Base-by-base conservation (phyloP, 225 moss, liverwort and hornwort genomes). In the Polytrichum commune region DNA sequence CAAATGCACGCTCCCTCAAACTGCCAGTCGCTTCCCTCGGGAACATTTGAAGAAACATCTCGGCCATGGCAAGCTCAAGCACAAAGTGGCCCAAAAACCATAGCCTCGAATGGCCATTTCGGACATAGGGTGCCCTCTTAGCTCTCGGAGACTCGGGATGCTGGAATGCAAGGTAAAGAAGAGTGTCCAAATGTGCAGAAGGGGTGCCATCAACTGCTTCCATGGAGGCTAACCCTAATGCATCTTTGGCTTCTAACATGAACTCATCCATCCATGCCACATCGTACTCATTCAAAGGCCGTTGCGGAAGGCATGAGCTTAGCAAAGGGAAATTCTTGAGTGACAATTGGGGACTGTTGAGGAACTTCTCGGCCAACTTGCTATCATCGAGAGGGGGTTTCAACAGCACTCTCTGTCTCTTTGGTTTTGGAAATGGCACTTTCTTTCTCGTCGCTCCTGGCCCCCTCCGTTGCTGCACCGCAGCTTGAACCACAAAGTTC, bases 41-140 rank as follows among this genome's bases (percentile, higher is more conserved):
- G 82, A 79, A 95, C 90, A 99, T 91, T 74, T 95, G 93, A 68
- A 99, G 70, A 70, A 93, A 8, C 26, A 99, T 67, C 86, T 99
- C 98, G 33, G 87, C 35, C 71, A 99, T 80, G 1, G 88, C 93
- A 19, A 91, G 88, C 68, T 95, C 98, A 19, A 95, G 76, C 73
- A 99, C 98, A 28, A 79, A 91, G 79, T 93, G 87, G 0, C 98
- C 98, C 54, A 99, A 72, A 81, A 99, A 99, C 5, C 69, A 75
- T 71, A 99, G 79, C 18, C 98, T 75, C 23, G 98, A 91, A 65
- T 99, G 95, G 18, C 82, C 98, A 58, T 89, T 90, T 35, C 87
- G 77, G 4, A 95, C 89, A 80, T 89, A 87, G 53, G 82, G 89
- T 25, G 85, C 86, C 33, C 69, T 86, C 60, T 69, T 82, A 8